These are phyloP conservation scores for Cladosporium halotolerans DNA, from an alignment of 2,329 filamentous ascomycete genomes.

Conservation along the genomic window DNA sequence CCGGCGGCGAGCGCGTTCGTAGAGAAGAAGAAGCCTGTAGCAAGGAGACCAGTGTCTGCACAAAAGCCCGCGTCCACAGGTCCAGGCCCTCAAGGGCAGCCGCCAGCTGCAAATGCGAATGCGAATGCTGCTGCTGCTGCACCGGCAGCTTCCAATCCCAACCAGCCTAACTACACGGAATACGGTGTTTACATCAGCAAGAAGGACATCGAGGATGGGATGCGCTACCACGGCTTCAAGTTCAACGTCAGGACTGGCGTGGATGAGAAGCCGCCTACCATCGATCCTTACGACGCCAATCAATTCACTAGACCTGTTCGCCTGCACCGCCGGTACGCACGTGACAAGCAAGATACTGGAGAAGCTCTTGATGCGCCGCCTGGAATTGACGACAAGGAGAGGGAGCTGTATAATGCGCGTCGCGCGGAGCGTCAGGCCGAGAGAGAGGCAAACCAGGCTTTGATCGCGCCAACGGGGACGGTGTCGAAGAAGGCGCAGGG, in stretches of 20 bases:
- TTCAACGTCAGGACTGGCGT: slow-evolving; percentile 53
- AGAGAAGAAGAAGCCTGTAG: slow-evolving; percentile 17
- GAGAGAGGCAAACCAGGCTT: slow-evolving; percentile 78
- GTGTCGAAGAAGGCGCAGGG: slow-evolving; percentile 48
- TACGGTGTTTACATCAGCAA: slow-evolving; percentile 60
- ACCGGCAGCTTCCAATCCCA: background rate
- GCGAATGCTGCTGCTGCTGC: background rate
- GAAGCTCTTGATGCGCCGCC: slow-evolving; percentile 24
- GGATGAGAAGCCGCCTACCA: slow-evolving; percentile 24
- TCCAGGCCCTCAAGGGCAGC: background rate
- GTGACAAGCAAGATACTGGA: slow-evolving; percentile 47
- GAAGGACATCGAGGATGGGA: slow-evolving; percentile 66
- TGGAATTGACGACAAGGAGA: slow-evolving; percentile 58
- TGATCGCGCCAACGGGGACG: slow-evolving; percentile 79
- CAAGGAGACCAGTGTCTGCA: slow-evolving; percentile 31
- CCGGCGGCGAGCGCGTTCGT: slow-evolving; percentile 31
- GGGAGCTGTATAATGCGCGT: slow-evolving; percentile 51
- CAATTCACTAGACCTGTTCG: slow-evolving; percentile 85
- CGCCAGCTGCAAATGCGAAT: background rate
- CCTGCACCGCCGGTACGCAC: slow-evolving; percentile 81
- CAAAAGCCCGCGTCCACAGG: slow-evolving; percentile 2
- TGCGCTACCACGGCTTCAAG: slow-evolving; percentile 83
- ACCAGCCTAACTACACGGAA: background rate
- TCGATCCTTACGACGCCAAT: slow-evolving; percentile 64
- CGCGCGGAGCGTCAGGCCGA: slow-evolving; percentile 78